Evolutionary conservation across 2,329 filamentous ascomycete species (phyloP).

Genomic region (Calonectria naviculata): DNA sequence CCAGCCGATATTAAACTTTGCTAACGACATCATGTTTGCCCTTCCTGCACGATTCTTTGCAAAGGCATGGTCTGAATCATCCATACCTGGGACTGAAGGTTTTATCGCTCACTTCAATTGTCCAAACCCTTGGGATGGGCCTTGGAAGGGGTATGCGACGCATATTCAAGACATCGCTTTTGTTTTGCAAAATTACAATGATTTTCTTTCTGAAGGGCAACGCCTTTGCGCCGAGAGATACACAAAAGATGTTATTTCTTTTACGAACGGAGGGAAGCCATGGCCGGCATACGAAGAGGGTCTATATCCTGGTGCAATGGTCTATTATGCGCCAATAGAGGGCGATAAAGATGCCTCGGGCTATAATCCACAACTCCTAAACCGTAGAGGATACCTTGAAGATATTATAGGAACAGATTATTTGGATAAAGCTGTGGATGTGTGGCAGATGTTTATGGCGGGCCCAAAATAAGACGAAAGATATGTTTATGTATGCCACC

Average conservation of each 20-base stretch:
- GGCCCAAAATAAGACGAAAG: neutral
- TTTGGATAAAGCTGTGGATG: neutral
- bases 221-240: neutral
- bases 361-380: neutral
- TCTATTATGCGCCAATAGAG: neutral
- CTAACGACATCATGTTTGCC: neutral
- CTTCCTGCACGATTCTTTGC: neutral
- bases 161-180: neutral
- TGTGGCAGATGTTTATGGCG: neutral
- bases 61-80: neutral
- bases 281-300: neutral
- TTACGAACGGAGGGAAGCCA: neutral
- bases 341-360: neutral
- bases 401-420: neutral
- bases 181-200: neutral
- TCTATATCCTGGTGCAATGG: neutral
- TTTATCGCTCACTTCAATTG: neutral
- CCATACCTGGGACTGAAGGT: neutral
- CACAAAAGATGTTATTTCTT: neutral
- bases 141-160: neutral
- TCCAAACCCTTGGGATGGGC: neutral
- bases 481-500: no score
- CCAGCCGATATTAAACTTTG: neutral
- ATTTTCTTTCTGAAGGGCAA: neutral
- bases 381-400: neutral